Evolutionary conservation across 2,329 filamentous ascomycete genomes (phyloP), one percentile per base, ranked within the genome.

Genomic region (Fusarium sp.): DNA sequence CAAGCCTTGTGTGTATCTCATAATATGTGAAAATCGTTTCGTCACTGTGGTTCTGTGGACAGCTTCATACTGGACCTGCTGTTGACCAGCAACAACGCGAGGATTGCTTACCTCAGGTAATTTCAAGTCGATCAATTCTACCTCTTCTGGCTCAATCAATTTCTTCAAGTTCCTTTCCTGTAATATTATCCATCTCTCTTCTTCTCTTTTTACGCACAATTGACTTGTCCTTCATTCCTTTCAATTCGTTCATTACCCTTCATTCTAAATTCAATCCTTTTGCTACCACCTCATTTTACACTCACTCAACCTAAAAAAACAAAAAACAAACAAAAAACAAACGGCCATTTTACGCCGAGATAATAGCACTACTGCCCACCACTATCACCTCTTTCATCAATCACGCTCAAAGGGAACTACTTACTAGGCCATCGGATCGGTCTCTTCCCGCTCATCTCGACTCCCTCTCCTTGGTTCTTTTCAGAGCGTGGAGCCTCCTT

Each of bases 81-180:
- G 66, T 73, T 71, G 62, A 60, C 70, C 66, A 68, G 70, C 70
- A 71, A 73, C 62, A 70, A 68, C 31, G 12, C 44, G 45, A 59
- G 44, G 47, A 60, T 67, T 73, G 70, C 70, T 73, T 73, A 73
- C 70, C 55, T 72, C 70, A 72, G 70, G 52, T 47, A 72, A 62
- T 72, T 36, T 53, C 54, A 61, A 55, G 70, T 68, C 54, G 60
- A 73, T 73, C 70, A 73, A 18, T 60, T 72, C 52, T 61, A 18
- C n/a, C 44, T 73, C 50, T 63, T 62, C 56, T 55, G 62, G 39
- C 39, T 62, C 55, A 47, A 53, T 66, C 52, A 70, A 73, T 63
- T 53, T 60, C 54, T 46, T 54, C 46, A 45, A 66, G 60, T 63
- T 68, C 70, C 47, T 73, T 33, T 70, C 59, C 27, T 70, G 35